Base-by-base conservation (phyloP, 2,329 filamentous ascomycete genomes). In the Fusarium paranaense region DNA sequence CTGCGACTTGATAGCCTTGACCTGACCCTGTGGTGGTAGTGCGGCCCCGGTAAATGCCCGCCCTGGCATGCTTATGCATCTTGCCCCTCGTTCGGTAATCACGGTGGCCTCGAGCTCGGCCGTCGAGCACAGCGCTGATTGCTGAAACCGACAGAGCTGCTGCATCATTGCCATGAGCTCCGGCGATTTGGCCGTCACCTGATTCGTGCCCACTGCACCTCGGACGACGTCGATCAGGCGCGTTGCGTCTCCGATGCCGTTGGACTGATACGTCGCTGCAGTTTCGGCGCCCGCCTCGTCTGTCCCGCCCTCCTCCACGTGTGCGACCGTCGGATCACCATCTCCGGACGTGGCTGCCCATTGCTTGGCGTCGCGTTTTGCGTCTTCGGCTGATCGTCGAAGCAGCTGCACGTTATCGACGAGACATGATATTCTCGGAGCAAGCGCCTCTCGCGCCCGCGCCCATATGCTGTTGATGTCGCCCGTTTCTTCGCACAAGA, bases 1-100 rank as follows among this genome's bases (percentile, higher is more conserved):
- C 58, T 72, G 66, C n/a, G 66, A 69, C 50, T 69, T 69, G 30
- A 69, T 69, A 16, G 63, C 45, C 47, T 30, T 69, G 10, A 69
- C 42, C 45, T 37, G 45, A 30, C 37, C 32, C 40, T 67, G 59
- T 40, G 13, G 22, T 25, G 61, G 61, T 16, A 56, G 0, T 5
- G 38, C 37, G 37, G 37, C n/a, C 37, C 37, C 37, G 8, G 37
- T 5, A 40, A 40, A 40, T 11, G 18, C 18, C 37, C 37, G 4
- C 5, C 9, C 37, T 40, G 37, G 37, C 5, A 40, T 40, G 18
- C 8, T 40, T 20, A 40, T 40, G 20, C 13, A 40, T 42, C 58
- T 32, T 57, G 7, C 33, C 35, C 47, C 27, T 2, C 47, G 5
- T 30, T 30, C 47, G 27, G 47, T 1, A 2, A 13, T 27, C 3